phyloP scores from a whole-genome alignment of 306 rosid species.

The Delonix regia region DNA sequence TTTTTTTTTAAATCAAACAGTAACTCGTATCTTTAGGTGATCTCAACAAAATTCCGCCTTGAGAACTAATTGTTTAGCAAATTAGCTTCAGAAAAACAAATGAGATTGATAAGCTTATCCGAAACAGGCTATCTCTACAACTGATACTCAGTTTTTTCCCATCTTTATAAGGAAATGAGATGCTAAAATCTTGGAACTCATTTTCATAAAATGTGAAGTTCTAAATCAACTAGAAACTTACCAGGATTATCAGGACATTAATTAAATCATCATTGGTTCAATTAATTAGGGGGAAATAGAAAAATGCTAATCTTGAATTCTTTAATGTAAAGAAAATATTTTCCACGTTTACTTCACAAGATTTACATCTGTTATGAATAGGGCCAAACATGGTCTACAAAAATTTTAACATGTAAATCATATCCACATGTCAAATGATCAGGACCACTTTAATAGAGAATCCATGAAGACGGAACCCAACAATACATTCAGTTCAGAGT shows the following conservation, averaged over 20 bases:
- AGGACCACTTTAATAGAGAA: slow-evolving; percentile 58
- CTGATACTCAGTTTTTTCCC: not conserved
- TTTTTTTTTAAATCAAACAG: slow-evolving; percentile 16
- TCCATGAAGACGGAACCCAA: slow-evolving; percentile 89
- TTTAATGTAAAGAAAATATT: not conserved
- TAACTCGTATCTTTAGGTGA: slow-evolving; percentile 21
- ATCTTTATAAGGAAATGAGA: slow-evolving; percentile 24
- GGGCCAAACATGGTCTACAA: slow-evolving; percentile 27
- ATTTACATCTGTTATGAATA: slow-evolving; percentile 12
- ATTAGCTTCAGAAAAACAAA: slow-evolving; percentile 29
- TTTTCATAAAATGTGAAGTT: not conserved
- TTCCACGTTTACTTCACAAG: slow-evolving; percentile 9
- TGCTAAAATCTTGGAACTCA: slow-evolving; percentile 13
- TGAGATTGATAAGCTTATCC: not conserved
- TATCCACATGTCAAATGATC: slow-evolving; percentile 32
- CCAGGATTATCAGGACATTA: not conserved
- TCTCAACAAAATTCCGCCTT: slow-evolving; percentile 4
- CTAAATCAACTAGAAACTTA: slow-evolving; percentile 12
- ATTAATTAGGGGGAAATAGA: not conserved
- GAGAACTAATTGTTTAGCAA: slow-evolving; percentile 22
- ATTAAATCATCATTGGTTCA: slow-evolving; percentile 2
- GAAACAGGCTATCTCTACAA: slow-evolving; percentile 27
- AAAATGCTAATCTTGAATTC: not conserved
- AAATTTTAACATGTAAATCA: slow-evolving; percentile 15
- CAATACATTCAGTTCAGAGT: slow-evolving; percentile 95